Percentiles rank a stretch among this genome's conserved stretches.
phyloP scores from a whole-genome alignment of 2,329 filamentous ascomycete species.

The Calonectria leucothoes region DNA sequence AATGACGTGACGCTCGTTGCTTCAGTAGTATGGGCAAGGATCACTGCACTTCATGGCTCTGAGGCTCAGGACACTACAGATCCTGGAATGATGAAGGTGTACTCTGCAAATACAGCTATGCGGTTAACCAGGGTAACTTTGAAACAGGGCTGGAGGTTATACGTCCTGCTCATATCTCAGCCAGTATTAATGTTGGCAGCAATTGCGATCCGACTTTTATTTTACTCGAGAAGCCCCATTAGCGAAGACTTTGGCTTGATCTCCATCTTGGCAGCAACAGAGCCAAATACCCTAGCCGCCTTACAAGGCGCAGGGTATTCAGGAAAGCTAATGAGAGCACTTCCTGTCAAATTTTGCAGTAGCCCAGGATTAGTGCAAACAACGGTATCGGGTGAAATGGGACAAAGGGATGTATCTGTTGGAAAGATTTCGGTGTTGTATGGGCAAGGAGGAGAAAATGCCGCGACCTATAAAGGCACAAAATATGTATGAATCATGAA shows the following conservation, averaged over 20 bases:
- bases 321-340: neutral
- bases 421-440: neutral
- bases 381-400: neutral
- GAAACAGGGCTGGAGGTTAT: neutral
- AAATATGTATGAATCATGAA: neutral
- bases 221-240: neutral
- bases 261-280: neutral
- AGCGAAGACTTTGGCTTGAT: neutral
- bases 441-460: neutral
- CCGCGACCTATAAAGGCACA: neutral
- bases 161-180: neutral
- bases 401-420: neutral
- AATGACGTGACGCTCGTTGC: neutral
- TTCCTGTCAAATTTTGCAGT: neutral
- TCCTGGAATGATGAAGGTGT: neutral
- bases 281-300: neutral
- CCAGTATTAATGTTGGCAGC: neutral
- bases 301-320: neutral
- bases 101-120: neutral
- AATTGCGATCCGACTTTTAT: neutral
- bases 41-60: neutral
- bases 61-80: neutral
- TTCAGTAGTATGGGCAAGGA: neutral
- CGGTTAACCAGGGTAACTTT: neutral
- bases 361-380: neutral